Conservation (phyloP, 139 green algal genomes). For the Picochlorum sp. region DNA sequence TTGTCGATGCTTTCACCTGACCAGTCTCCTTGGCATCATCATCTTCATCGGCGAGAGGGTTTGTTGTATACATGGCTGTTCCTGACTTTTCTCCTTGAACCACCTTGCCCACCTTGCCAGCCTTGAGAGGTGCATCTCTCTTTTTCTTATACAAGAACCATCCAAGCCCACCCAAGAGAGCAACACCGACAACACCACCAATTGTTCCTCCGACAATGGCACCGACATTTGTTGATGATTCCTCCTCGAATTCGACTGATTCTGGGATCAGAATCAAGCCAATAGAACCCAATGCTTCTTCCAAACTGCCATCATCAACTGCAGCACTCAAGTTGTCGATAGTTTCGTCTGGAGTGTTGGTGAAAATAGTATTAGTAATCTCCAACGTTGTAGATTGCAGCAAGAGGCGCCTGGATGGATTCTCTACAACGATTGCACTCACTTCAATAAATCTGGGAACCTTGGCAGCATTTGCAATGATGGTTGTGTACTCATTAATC, state of each 20-base stretch:
- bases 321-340: background rate
- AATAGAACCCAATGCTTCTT: background rate
- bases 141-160: constrained; percentile 10
- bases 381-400: background rate
- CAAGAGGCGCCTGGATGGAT: background rate
- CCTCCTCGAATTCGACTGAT: constrained; percentile 5
- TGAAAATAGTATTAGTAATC: constrained; percentile 10
- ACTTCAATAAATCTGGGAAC: background rate
- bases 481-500: background rate
- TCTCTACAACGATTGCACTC: background rate
- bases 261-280: constrained; percentile 13
- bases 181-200: constrained; percentile 1
- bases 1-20: background rate
- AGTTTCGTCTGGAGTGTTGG: background rate
- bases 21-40: background rate
- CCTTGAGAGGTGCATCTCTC: constrained; percentile 3
- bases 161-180: background rate
- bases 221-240: constrained; percentile 8
- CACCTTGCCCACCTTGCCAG: background rate
- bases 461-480: background rate
- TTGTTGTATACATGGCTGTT: constrained; percentile 5
- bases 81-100: background rate
- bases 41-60: background rate
- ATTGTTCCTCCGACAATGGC: constrained; percentile 19
- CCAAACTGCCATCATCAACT: constrained; percentile 11